A percentile compares a stretch with the other conserved stretches of the same genome.
These are phyloP conservation scores for Tanozyma kutaoensis DNA, from an alignment of 805 yeast genomes.

Conservation along the genomic window DNA sequence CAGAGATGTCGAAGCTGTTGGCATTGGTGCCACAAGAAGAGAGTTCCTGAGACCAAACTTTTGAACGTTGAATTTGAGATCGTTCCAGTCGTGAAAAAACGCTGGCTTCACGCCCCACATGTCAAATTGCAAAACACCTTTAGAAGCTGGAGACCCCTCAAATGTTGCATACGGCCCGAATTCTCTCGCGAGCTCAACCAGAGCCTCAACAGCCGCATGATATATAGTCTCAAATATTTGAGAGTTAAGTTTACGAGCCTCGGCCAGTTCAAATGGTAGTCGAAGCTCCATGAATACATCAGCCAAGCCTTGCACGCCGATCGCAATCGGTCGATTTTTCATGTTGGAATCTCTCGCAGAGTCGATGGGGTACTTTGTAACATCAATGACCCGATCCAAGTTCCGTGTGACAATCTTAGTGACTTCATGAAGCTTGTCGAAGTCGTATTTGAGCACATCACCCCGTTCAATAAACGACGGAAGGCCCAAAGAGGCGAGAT, in stretches of 20 bases:
- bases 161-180: conserved; percentile 64
- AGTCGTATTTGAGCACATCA: conserved; percentile 45
- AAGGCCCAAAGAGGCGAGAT: conserved; percentile 80
- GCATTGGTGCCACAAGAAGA: conserved; percentile 87
- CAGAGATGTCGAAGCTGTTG: conserved; percentile 96
- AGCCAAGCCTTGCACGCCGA: conserved; percentile 97
- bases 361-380: conserved; percentile 71
- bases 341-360: conserved; percentile 66
- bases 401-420: conserved; percentile 70
- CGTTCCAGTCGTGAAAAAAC: conserved; percentile 73
- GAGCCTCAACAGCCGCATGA: conserved; percentile 84
- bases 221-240: conserved; percentile 93
- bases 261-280: conserved; percentile 74
- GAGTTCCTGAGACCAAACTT: conserved; percentile 76
- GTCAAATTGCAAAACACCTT: conserved; percentile 78
- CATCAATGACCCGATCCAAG: conserved; percentile 73
- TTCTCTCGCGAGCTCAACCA: conserved; percentile 62
- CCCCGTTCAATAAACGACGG: conserved; percentile 53
- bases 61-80: conserved; percentile 43
- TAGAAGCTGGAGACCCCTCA: conserved; percentile 80
- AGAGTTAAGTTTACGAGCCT: conserved; percentile 62
- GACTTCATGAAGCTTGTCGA: conserved; percentile 59
- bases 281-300: conserved; percentile 74
- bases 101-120: conserved; percentile 74
- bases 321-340: conserved; percentile 86